phyloP scores from a whole-genome alignment of 495 filamentous ascomycete species.

The Daldinia bambusicola region DNA sequence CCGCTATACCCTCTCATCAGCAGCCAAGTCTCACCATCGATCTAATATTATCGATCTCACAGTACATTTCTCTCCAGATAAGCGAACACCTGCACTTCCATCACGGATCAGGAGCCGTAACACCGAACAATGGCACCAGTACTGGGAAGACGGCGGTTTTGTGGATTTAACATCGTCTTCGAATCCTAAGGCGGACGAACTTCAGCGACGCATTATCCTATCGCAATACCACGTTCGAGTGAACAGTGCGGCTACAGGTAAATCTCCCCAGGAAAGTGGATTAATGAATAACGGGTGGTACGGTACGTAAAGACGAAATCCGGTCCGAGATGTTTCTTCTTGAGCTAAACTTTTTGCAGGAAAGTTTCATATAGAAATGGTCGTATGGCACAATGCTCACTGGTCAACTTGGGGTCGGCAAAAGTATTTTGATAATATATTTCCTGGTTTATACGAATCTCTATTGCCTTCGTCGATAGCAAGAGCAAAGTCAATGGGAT shows the following conservation, averaged over 20 bases:
- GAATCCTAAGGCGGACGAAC: constrained; percentile 54
- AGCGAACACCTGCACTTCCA: constrained; percentile 27
- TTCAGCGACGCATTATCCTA: constrained; percentile 61
- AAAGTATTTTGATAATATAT: constrained; percentile 50
- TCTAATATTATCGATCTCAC: constrained; percentile 36
- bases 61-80: constrained; percentile 36
- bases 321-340: neutral
- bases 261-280: constrained; percentile 55
- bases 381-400: constrained; percentile 58
- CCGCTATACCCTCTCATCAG: constrained; percentile 31
- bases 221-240: constrained; percentile 62
- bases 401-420: constrained; percentile 57
- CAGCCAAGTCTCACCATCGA: constrained; percentile 15
- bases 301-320: constrained; percentile 29
- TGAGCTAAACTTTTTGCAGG: constrained; percentile 11
- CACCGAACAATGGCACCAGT: constrained; percentile 51
- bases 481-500: constrained; percentile 56
- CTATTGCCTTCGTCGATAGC: constrained; percentile 55
- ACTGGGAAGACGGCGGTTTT: constrained; percentile 60
- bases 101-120: constrained; percentile 27
- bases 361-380: constrained; percentile 54
- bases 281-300: constrained; percentile 59
- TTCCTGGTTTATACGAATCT: constrained; percentile 54
- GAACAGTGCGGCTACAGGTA: constrained; percentile 52
- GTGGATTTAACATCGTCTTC: constrained; percentile 55